These are phyloP conservation scores for Paralagenidium karlingii DNA, from an alignment of 352 stramenopile genomes.

Conservation along the genomic window DNA sequence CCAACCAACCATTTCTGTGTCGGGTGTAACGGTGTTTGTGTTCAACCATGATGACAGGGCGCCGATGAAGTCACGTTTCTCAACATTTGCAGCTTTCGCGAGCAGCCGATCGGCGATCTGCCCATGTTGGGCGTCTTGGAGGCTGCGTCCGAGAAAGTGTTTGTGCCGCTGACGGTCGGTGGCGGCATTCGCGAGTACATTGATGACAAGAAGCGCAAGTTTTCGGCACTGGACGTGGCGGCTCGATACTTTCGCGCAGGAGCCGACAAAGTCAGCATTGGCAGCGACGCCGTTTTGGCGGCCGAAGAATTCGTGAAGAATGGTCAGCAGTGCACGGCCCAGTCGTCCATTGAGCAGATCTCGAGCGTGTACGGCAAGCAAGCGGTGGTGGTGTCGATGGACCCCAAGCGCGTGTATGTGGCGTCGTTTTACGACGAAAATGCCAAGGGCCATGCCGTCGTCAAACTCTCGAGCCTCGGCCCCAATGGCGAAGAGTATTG, in stretches of 20 bases:
- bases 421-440: slow-evolving; percentile 57
- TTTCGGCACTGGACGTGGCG: slow-evolving; percentile 92
- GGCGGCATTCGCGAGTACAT: slow-evolving; percentile 96
- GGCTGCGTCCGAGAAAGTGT: slow-evolving; percentile 90
- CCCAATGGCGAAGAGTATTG: slow-evolving; percentile 90
- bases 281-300: slow-evolving; percentile 93
- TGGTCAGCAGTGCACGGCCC: slow-evolving; percentile 48
- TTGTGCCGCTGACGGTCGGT: slow-evolving; percentile 96
- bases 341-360: slow-evolving; percentile 94
- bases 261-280: slow-evolving; percentile 97
- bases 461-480: slow-evolving; percentile 71
- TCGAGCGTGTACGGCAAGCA: slow-evolving; percentile 93
- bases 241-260: slow-evolving; percentile 95
- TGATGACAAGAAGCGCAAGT: slow-evolving; percentile 76
- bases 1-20: not conserved
- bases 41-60: slow-evolving; percentile 14
- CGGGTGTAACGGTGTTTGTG: slow-evolving; percentile 2
- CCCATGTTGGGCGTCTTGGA: slow-evolving; percentile 95
- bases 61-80: slow-evolving; percentile 97
- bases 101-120: slow-evolving; percentile 93
- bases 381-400: slow-evolving; percentile 96
- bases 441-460: slow-evolving; percentile 32
- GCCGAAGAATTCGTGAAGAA: slow-evolving; percentile 83
- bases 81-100: slow-evolving; percentile 98
- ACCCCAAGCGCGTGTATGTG: slow-evolving; percentile 88